Evolutionary conservation across 106 monocot genomes (phyloP).

Genomic region (Dioscorea zingiberensis): DNA sequence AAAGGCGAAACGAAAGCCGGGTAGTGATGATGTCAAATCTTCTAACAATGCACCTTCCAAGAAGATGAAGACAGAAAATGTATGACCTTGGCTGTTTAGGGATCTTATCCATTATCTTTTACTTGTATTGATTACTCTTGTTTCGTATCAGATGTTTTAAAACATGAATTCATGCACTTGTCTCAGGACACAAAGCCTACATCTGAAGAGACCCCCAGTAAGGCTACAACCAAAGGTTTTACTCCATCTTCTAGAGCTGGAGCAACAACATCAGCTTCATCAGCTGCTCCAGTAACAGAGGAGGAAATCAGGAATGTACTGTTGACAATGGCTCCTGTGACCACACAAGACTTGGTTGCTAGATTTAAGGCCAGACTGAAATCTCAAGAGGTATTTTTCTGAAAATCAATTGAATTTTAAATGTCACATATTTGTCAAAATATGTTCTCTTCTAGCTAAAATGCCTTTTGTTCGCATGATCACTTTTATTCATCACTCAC

Average conservation of each 20-base stretch:
- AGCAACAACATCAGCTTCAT: constrained; percentile 24
- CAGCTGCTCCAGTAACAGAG: constrained; percentile 66
- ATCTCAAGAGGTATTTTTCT: constrained; percentile 34
- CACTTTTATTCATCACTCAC: background rate
- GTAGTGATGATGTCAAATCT: constrained; percentile 57
- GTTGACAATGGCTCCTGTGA: constrained; percentile 50
- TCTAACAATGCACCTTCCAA: constrained; percentile 39
- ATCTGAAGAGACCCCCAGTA: constrained; percentile 2
- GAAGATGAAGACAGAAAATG: constrained; percentile 57
- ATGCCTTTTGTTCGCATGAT: background rate
- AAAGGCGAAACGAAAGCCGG: constrained; percentile 81
- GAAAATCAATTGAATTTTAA: background rate
- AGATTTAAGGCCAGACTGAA: constrained; percentile 74
- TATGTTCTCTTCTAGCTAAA: background rate
- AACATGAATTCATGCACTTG: background rate
- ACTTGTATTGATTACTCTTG: no score
- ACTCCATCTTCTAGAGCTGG: constrained; percentile 34
- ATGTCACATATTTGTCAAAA: background rate
- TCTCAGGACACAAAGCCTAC: constrained; percentile 42
- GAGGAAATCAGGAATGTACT: constrained; percentile 86
- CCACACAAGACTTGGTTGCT: constrained; percentile 85
- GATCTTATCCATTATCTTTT: background rate
- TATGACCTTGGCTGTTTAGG: constrained; percentile 9
- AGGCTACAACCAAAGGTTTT: constrained; percentile 42
- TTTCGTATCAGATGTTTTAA: no score